Conservation (phyloP, 2,329 filamentous ascomycete species). For the Fusarium burgessii region DNA sequence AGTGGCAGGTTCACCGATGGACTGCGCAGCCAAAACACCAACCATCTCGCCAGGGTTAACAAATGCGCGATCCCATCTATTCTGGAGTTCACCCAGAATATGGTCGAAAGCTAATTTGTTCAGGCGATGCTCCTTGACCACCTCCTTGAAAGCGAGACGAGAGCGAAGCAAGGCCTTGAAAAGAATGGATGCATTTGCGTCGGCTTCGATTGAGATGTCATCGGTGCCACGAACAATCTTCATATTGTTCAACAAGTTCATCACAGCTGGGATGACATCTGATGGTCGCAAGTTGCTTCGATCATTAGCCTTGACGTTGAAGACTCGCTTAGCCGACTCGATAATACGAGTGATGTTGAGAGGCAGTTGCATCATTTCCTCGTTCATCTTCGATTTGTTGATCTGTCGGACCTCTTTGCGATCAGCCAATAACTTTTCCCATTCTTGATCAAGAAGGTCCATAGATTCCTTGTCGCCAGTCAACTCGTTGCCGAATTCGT, state of each 20-base stretch:
- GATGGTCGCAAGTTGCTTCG: constrained; percentile 91
- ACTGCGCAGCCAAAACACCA: constrained; percentile 95
- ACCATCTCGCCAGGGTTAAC: constrained; percentile 99
- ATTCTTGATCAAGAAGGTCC: constrained; percentile 88
- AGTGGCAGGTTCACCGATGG: constrained; percentile 97
- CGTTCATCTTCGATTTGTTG: constrained; percentile 76
- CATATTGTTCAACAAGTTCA: constrained; percentile 79
- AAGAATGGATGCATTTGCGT: constrained; percentile 87
- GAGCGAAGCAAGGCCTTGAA: constrained; percentile 94
- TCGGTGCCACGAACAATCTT: constrained; percentile 90
- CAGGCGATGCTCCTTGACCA: constrained; percentile 86
- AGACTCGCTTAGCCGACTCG: constrained; percentile 88
- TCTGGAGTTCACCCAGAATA: constrained; percentile 90
- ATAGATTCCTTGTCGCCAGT: constrained; percentile 90
- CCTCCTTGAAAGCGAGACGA: constrained; percentile 89
- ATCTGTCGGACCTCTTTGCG: constrained; percentile 79
- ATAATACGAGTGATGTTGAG: constrained; percentile 93
- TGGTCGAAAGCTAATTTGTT: constrained; percentile 95
- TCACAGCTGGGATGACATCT: constrained; percentile 85
- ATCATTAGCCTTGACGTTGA: constrained; percentile 86
- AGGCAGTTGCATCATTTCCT: constrained; percentile 89
- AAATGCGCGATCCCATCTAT: constrained; percentile 84
- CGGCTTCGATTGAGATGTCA: constrained; percentile 83
- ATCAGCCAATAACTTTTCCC: constrained; percentile 80
- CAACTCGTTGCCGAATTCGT: constrained; percentile 87